Evolutionary conservation across 169 alveolate species (phyloP).

Genomic region (Perkinsus marinus): DNA sequence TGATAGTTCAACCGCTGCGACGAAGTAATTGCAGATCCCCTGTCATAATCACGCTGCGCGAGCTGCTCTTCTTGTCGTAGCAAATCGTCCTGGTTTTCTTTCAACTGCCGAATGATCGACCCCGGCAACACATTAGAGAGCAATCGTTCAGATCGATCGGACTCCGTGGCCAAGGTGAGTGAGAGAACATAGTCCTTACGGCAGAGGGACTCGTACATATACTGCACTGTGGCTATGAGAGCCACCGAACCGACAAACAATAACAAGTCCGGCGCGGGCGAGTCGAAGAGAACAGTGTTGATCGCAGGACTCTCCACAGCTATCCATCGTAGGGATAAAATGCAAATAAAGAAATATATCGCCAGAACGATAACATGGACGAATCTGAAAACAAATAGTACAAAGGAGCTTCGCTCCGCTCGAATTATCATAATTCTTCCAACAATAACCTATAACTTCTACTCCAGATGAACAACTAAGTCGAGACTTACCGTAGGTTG

Average conservation of each 20-base stretch:
- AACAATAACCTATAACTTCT: background rate
- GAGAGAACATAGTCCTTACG: slow-evolving; percentile 6
- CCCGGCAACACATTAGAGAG: slow-evolving; percentile 4
- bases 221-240: background rate
- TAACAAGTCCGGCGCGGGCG: background rate
- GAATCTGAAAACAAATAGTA: background rate
- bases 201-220: background rate
- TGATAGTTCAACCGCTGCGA: background rate
- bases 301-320: background rate
- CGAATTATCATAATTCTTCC: too few relatives aligned
- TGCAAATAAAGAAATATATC: background rate
- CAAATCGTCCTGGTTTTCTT: background rate
- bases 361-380: background rate
- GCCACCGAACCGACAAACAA: background rate
- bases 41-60: background rate
- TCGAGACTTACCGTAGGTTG: background rate
- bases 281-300: background rate
- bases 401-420: too few relatives aligned
- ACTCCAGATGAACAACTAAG: background rate
- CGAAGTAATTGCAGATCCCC: background rate
- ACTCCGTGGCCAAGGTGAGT: background rate
- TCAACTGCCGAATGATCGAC: background rate
- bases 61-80: background rate
- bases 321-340: background rate
- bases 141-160: background rate